A percentile compares a stretch with the other conserved stretches of the same genome.
These are phyloP conservation scores for Zygoascus biomembranicola DNA, from an alignment of 805 yeast species.

Conservation along the genomic window DNA sequence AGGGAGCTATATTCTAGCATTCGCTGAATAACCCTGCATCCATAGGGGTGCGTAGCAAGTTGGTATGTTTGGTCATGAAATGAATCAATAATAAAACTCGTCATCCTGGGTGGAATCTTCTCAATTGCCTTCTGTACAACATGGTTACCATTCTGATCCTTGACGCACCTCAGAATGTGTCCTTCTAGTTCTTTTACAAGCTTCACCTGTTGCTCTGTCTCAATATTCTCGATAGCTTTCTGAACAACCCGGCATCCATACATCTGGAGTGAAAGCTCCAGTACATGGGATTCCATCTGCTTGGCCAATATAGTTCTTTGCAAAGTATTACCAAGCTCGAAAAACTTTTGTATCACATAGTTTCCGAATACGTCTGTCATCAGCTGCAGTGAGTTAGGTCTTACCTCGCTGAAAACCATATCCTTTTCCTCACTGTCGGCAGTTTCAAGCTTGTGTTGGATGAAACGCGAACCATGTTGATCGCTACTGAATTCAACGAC, in stretches of 20 bases:
- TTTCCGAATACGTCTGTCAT: conserved; percentile 98
- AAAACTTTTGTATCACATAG: conserved; percentile 89
- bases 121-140: conserved; percentile 95
- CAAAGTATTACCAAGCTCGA: conserved; percentile 67
- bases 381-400: conserved; percentile 63
- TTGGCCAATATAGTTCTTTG: conserved; percentile 65
- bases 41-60: conserved; percentile 91
- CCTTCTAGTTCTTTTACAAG: conserved; percentile 64
- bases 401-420: conserved; percentile 73
- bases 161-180: conserved; percentile 59
- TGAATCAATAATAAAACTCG: conserved; percentile 66
- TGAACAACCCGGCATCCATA: conserved; percentile 98
- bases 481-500: conserved; percentile 89
- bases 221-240: conserved; percentile 73
- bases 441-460: conserved; percentile 73
- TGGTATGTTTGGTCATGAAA: conserved; percentile 60
- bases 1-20: conserved; percentile 68
- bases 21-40: conserved; percentile 94
- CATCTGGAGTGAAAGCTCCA: conserved; percentile 80
- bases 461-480: conserved; percentile 95
- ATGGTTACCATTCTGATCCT: conserved; percentile 97
- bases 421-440: conserved; percentile 67
- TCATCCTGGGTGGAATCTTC: conserved; percentile 59
- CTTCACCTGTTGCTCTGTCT: conserved; percentile 52
- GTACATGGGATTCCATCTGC: conserved; percentile 65